These are phyloP conservation scores for Tolypocladium capitatum DNA, from an alignment of 2,329 filamentous ascomycete species.

Conservation along the genomic window DNA sequence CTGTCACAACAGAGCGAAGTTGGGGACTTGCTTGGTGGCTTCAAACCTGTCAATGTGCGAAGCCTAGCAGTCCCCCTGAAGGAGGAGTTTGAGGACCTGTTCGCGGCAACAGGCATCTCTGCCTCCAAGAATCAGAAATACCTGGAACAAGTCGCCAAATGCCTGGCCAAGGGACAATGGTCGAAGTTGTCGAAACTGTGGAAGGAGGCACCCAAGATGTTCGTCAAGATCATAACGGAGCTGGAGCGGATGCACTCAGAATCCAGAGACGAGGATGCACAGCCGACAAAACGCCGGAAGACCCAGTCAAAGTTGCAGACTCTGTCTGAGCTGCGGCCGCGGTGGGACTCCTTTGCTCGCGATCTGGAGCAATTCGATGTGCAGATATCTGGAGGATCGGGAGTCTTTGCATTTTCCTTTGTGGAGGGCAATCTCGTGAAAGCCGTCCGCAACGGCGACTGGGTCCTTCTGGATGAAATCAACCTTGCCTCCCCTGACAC, in stretches of 20 bases:
- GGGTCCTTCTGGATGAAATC: constrained; percentile 94
- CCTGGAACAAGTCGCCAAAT: constrained; percentile 66
- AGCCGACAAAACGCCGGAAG: constrained; percentile 58
- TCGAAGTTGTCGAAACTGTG: constrained; percentile 72
- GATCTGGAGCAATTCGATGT: constrained; percentile 68
- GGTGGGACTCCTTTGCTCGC: constrained; percentile 70
- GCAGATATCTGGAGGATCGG: constrained; percentile 58
- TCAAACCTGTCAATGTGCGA: constrained; percentile 87
- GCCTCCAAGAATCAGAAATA: constrained; percentile 79
- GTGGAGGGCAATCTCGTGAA: constrained; percentile 93
- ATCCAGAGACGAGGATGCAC: constrained; percentile 21
- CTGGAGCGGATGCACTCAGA: constrained; percentile 31
- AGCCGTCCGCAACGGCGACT: constrained; percentile 90
- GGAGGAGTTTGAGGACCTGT: constrained; percentile 86
- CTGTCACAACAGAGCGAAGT: constrained; percentile 96
- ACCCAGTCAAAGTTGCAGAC: constrained; percentile 54
- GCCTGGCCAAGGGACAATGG: constrained; percentile 75
- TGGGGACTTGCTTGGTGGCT: constrained; percentile 88
- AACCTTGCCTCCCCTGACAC: constrained; percentile 93
- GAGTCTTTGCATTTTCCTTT: constrained; percentile 85
- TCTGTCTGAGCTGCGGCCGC: constrained; percentile 40
- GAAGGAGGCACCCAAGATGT: constrained; percentile 82
- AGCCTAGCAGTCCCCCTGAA: constrained; percentile 80
- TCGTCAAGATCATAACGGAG: constrained; percentile 53
- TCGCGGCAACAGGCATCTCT: constrained; percentile 74